phyloP scores from a whole-genome alignment of 441 rosid species.

The Pelargonium australe region DNA sequence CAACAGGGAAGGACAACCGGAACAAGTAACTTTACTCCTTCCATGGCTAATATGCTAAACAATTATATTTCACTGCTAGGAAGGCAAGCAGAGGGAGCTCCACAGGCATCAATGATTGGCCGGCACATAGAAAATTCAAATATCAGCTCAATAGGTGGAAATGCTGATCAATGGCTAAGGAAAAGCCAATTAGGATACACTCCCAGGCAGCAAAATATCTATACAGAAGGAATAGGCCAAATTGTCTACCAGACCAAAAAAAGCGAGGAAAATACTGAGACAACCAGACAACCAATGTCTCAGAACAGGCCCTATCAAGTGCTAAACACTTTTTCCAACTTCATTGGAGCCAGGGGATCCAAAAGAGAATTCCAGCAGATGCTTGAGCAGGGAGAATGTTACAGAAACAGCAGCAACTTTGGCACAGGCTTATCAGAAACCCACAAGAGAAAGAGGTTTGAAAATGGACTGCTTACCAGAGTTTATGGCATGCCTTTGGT shows the following conservation, averaged over 20 bases:
- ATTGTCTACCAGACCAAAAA: slow-evolving; percentile 26
- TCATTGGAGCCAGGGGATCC: slow-evolving; percentile 37
- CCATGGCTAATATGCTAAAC: slow-evolving; percentile 28
- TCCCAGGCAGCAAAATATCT: slow-evolving; percentile 28
- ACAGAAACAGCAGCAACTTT: slow-evolving; percentile 22
- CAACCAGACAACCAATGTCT: slow-evolving; percentile 27
- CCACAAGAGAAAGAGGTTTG: slow-evolving; percentile 45
- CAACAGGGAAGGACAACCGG: slow-evolving; percentile 29
- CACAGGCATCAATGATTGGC: slow-evolving; percentile 28
- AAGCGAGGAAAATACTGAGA: slow-evolving; percentile 24
- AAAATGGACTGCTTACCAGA: slow-evolving; percentile 29
- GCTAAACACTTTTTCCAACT: slow-evolving; percentile 23
- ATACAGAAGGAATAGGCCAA: slow-evolving; percentile 30
- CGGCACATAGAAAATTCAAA: slow-evolving; percentile 25
- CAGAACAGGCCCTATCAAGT: slow-evolving; percentile 30
- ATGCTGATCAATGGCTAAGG: slow-evolving; percentile 29
- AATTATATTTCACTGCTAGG: slow-evolving; percentile 21
- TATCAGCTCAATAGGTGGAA: slow-evolving; percentile 29
- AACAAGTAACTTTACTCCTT: slow-evolving; percentile 21
- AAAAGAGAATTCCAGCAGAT: slow-evolving; percentile 40
- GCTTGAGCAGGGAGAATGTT: slow-evolving; percentile 32
- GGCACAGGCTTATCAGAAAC: slow-evolving; percentile 24
- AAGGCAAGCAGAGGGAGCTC: slow-evolving; percentile 19
- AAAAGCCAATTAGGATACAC: slow-evolving; percentile 23
- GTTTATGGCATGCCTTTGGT: slow-evolving; percentile 25